Evolutionary conservation across 1,139 yeast genomes (phyloP).

Genomic region (Keqinozyma sinolaborantium): DNA sequence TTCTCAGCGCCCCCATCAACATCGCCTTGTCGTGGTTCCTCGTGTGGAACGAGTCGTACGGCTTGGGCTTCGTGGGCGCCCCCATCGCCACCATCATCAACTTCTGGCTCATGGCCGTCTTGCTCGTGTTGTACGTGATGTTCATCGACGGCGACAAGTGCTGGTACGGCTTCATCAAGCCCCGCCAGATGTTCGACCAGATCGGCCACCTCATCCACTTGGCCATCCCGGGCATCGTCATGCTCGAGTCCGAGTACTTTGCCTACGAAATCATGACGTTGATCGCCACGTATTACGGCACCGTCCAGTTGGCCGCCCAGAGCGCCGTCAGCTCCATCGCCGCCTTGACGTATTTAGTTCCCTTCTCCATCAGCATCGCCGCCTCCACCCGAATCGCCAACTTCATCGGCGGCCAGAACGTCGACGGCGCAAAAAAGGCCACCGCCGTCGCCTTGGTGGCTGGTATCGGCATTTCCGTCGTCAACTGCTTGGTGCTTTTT

Average conservation of each 20-base stretch:
- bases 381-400: slow-evolving; percentile 85
- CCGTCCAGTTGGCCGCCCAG: slow-evolving; percentile 82
- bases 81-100: slow-evolving; percentile 70
- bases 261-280: slow-evolving; percentile 72
- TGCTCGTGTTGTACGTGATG: slow-evolving; percentile 51
- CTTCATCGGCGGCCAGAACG: slow-evolving; percentile 76
- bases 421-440: slow-evolving; percentile 59
- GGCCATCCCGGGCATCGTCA: slow-evolving; percentile 70
- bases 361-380: slow-evolving; percentile 87
- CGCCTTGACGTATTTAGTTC: slow-evolving; percentile 77
- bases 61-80: slow-evolving; percentile 68
- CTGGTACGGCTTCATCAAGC: slow-evolving; percentile 59
- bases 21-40: slow-evolving; percentile 67
- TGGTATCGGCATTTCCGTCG: slow-evolving; percentile 55
- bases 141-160: slow-evolving; percentile 66
- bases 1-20: slow-evolving; percentile 79
- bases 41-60: slow-evolving; percentile 66
- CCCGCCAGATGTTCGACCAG: slow-evolving; percentile 46
- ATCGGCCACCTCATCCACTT: slow-evolving; percentile 59
- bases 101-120: slow-evolving; percentile 63
- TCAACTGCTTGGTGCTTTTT: slow-evolving; percentile 53
- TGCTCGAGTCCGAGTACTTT: slow-evolving; percentile 71
- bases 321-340: slow-evolving; percentile 83
- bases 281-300: slow-evolving; percentile 77
- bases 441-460: slow-evolving; percentile 58